A percentile compares a stretch with the other conserved stretches of the same genome.
phyloP scores from a whole-genome alignment of 108 stramenopile species.

The Hondaea fermentalgiana region DNA sequence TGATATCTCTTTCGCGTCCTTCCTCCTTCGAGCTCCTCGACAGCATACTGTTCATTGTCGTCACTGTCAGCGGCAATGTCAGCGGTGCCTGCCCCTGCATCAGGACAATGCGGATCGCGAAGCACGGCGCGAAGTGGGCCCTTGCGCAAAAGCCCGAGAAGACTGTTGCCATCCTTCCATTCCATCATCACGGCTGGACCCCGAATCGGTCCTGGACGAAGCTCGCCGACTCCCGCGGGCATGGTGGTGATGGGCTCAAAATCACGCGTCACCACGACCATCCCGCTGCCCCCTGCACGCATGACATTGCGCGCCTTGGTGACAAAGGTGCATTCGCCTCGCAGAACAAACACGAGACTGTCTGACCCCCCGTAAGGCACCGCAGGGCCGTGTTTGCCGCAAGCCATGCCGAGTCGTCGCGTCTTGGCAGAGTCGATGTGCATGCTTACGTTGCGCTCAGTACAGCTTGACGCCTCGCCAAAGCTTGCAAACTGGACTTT shows the following conservation, averaged over 20 bases:
- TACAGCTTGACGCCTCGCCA: not conserved
- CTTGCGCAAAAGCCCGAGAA: not conserved
- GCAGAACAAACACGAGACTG: not conserved
- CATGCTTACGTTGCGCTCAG: not conserved
- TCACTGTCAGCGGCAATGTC: not conserved
- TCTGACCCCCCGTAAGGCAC: not conserved
- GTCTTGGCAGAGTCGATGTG: not conserved
- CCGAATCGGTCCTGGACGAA: not conserved
- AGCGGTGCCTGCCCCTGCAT: not conserved
- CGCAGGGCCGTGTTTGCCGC: not conserved
- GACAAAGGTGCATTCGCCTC: conserved; percentile 10
- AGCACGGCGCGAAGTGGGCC: not conserved
- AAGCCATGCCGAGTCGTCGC: not conserved
- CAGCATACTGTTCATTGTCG: not conserved
- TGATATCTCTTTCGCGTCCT: not conserved
- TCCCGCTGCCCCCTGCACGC: not conserved
- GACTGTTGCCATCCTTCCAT: not conserved
- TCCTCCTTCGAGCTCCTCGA: not conserved
- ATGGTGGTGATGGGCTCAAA: not conserved
- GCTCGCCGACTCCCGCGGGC: conserved; percentile 3
- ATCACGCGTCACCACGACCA: not conserved
- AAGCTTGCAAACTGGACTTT: not conserved
- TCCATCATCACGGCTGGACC: not conserved
- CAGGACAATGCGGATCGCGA: not conserved
- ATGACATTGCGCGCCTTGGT: not conserved